Base-by-base conservation (phyloP, 2,329 filamentous ascomycete species). In the Leptographium flavum region DNA sequence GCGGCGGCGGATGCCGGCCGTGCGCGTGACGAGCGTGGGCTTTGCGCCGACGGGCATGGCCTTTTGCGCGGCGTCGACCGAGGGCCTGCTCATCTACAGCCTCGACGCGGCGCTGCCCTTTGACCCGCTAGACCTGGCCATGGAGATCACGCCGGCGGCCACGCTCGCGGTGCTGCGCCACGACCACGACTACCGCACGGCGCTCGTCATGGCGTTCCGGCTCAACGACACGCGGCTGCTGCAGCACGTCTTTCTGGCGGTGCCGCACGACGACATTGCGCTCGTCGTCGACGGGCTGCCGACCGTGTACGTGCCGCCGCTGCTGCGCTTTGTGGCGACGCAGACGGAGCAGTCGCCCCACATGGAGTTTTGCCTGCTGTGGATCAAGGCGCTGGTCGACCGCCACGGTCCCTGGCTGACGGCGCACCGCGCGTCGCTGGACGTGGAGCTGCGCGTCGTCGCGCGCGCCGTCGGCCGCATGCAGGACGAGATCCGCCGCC, bases 171-270 rank as follows among this genome's bases (percentile, higher is more conserved):
- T 81, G 10, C 66, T 83, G 28, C 71, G 81, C 47, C 67, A 63
- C 36, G 79, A 87, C 46, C 75, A 74, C 50, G 85, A 94, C 58
- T 94, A 85, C 61, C 74, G 96, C 51, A 94, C 92, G 64, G 90
- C 92, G 1, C 69, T 98, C 6, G 80, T 95, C 51, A 98, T 98
- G 92, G 83, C 88, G 1, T 98, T 98, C 71, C 83, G 93, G 6
- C 79, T 98, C 47, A 95, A 94, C 64, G 86, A 94, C 60, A 73
- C 79, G 5, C 76, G 79, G 21, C 71, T 98, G 39, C 78, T 95
- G 50, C 83, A 83, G 54, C 79, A 79, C 45, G 85, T 95, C 17
- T 96, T 94, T 65, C 82, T 93, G 63, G 74, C 77, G 2, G 81
- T 90, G 22, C 88, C 92, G 1, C 70, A 81, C 36, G 63, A 69